These are phyloP conservation scores for Inosperma sp. DNA, from an alignment of 768 basidiomycete species.

Conservation along the genomic window DNA sequence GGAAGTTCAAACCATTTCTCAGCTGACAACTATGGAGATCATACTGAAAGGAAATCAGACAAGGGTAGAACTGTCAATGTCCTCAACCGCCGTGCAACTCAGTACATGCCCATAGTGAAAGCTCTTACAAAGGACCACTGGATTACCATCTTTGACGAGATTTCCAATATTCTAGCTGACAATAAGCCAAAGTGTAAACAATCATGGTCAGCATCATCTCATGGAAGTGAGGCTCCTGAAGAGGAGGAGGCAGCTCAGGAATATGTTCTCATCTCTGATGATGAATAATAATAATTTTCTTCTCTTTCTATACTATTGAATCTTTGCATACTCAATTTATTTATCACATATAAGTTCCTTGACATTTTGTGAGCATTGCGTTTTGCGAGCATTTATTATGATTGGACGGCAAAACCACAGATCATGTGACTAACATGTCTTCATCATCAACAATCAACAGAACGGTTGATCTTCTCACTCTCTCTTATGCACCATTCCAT, in stretches of 20 bases:
- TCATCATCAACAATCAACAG: not conserved
- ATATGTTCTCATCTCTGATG: not conserved
- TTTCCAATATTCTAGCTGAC: not conserved
- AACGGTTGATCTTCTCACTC: not conserved
- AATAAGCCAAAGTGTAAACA: slow-evolving; percentile 2
- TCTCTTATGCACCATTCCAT: too few relatives aligned
- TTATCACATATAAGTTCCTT: too few relatives aligned
- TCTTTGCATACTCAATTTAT: not conserved
- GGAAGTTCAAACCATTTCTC: slow-evolving; percentile 2
- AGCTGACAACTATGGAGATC: slow-evolving; percentile 11
- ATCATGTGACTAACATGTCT: not conserved
- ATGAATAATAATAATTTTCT: not conserved
- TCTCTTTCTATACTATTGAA: not conserved
- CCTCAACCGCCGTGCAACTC: slow-evolving; percentile 1
- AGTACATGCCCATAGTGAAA: slow-evolving; percentile 4
- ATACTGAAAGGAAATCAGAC: not conserved
- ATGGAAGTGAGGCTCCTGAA: slow-evolving; percentile 5
- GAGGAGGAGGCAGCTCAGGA: slow-evolving; percentile 2
- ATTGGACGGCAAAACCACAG: too few relatives aligned
- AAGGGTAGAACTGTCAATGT: not conserved
- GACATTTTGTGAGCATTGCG: too few relatives aligned
- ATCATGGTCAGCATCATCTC: slow-evolving; percentile 1
- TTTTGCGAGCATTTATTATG: too few relatives aligned
- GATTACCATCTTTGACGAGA: slow-evolving; percentile 6
- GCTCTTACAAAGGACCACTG: slow-evolving; percentile 7